These are phyloP conservation scores for Kodamaea sagamina DNA, from an alignment of 805 yeast species.

Conservation along the genomic window DNA sequence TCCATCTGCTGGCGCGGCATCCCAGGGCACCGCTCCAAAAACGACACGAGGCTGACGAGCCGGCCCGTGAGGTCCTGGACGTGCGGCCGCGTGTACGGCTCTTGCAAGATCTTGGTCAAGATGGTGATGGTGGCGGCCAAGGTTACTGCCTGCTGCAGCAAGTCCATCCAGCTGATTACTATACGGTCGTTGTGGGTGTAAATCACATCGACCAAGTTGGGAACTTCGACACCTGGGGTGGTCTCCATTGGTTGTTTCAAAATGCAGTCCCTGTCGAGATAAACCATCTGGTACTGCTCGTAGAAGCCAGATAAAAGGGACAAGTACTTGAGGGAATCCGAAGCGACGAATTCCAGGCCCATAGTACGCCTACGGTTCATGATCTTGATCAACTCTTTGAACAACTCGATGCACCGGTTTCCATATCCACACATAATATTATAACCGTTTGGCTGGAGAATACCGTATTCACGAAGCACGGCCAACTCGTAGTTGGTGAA, in stretches of 20 bases:
- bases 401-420: slow-evolving; percentile 33
- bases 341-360: slow-evolving; percentile 17
- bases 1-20: slow-evolving; percentile 21
- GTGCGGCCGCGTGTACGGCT: slow-evolving; percentile 35
- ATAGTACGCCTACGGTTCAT: slow-evolving; percentile 25
- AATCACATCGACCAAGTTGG: slow-evolving; percentile 23
- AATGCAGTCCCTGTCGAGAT: slow-evolving; percentile 32
- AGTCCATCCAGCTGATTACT: slow-evolving; percentile 55
- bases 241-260: slow-evolving; percentile 26
- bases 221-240: slow-evolving; percentile 25
- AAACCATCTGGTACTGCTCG: slow-evolving; percentile 28
- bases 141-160: slow-evolving; percentile 49
- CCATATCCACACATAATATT: slow-evolving; percentile 54
- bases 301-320: slow-evolving; percentile 34
- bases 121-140: slow-evolving; percentile 36
- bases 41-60: slow-evolving; percentile 25
- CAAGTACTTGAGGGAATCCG: slow-evolving; percentile 25
- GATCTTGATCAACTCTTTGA: slow-evolving; percentile 45
- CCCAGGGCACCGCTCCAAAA: slow-evolving; percentile 22
- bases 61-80: slow-evolving; percentile 34
- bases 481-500: slow-evolving; percentile 33
- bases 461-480: slow-evolving; percentile 40
- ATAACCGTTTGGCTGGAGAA: slow-evolving; percentile 48
- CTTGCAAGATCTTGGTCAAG: slow-evolving; percentile 35
- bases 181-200: slow-evolving; percentile 14